Base-by-base conservation (phyloP, 257 asterid species). In the Rauvolfia tetraphylla region DNA sequence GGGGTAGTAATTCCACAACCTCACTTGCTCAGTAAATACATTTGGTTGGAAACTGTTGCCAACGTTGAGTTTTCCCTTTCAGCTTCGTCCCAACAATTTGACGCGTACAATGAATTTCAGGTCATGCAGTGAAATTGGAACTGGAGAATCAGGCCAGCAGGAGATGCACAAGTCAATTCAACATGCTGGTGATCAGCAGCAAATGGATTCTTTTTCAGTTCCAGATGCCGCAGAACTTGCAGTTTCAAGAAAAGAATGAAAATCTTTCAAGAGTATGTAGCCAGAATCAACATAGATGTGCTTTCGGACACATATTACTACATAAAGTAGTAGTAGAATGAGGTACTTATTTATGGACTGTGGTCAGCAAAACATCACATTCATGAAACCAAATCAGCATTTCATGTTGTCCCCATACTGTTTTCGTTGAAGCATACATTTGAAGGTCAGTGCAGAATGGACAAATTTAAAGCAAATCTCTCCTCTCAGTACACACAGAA, bases 151-250 rank as follows among this genome's bases (percentile, higher is more conserved):
- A 67, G 78, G 54, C 34, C 76, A 81, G 42, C 31, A 41, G 33
- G 51, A 71, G 38, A 63, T 51, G 76, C 63, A 80, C 22, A 73
- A 29, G 57, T 71, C 81, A 10, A 54, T 76, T 31, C 59, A 27
- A 20, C 73, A 76, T 73, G 48, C 77, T 17, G 54, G 80, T 58
- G 68, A 84, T 78, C 81, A 79, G 71, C 82, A 49, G 59, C 83
- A 80, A 76, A 72, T 71, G 59, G 39, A 41, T 81, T 54, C 73
- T 71, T 77, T 68, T 72, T 17, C 80, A 39, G 79, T 41, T 41
- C 34, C 25, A 66, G 27, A 36, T 18, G 31, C 20, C n/a, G 10
- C 0, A 65, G 70, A 22, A 62, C 36, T 39, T 46, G 23, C 29
- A 39, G 18, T n/a, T 44, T 75, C 80, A 71, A 68, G 38, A 56